These are phyloP conservation scores for Crucibulum laeve DNA, from an alignment of 768 basidiomycete genomes.

Conservation along the genomic window DNA sequence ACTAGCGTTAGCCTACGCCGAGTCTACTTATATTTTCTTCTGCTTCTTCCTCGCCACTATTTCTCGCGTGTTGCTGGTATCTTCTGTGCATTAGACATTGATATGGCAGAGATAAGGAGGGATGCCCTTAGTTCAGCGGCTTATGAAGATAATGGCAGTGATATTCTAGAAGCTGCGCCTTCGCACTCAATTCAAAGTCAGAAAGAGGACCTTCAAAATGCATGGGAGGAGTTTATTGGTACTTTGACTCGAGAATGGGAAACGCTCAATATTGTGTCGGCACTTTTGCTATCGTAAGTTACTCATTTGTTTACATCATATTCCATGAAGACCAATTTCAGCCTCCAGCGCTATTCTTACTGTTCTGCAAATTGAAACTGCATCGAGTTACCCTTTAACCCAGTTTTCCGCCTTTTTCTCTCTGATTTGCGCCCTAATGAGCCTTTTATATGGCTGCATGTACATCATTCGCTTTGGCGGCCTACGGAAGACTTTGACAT, in stretches of 20 bases:
- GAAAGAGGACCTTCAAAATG: conserved; percentile 28
- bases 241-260: conserved; percentile 22
- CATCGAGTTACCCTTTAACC: conserved; percentile 45
- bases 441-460: conserved; percentile 6
- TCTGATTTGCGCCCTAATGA: conserved; percentile 18
- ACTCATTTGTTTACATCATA: conserved; percentile 4
- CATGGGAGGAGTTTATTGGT: conserved; percentile 21
- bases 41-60: no score
- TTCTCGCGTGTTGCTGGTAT: no score
- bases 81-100: no score
- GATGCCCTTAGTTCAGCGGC: no score
- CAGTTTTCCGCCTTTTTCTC: conserved; percentile 53
- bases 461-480: conserved; percentile 7
- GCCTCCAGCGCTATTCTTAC: conserved; percentile 22
- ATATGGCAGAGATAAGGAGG: no score
- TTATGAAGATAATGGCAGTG: no score
- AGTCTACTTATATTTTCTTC: no score
- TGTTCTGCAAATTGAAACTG: conserved; percentile 27
- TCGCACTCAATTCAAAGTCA: no score
- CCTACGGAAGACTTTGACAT: conserved; percentile 32
- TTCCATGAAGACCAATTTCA: neutral
- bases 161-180: no score
- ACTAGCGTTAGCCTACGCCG: no score
- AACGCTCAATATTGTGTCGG: conserved; percentile 22
- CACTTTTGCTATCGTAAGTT: conserved; percentile 17